Evolutionary conservation across 2,329 filamentous ascomycete genomes (phyloP).

Genomic region (Akanthomyces muscarius): DNA sequence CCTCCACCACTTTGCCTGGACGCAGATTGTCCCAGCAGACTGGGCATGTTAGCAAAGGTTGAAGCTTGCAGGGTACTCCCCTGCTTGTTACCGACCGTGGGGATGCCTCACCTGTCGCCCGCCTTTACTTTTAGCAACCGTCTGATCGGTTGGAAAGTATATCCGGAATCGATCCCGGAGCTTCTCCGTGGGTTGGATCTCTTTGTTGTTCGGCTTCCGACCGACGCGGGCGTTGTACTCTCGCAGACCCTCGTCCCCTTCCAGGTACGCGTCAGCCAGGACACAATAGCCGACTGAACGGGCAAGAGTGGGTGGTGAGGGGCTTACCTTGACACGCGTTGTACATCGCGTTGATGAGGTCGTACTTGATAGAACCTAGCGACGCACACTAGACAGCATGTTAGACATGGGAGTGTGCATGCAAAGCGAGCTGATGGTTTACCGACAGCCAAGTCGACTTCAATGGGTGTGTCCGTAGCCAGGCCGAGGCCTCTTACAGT

Average conservation of each 20-base stretch:
- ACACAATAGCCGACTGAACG: constrained; percentile 6
- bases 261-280: neutral
- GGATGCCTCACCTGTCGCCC: constrained; percentile 50
- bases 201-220: constrained; percentile 26
- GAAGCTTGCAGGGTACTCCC: neutral
- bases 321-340: constrained; percentile 50
- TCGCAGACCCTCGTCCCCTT: constrained; percentile 40
- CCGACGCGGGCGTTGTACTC: constrained; percentile 40
- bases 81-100: constrained; percentile 15
- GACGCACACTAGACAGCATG: constrained; percentile 62
- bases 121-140: constrained; percentile 61
- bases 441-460: constrained; percentile 70
- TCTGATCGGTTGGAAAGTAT: constrained; percentile 75
- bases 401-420: constrained; percentile 8
- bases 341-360: constrained; percentile 58
- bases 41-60: constrained; percentile 43
- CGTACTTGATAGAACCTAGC: constrained; percentile 68
- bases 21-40: constrained; percentile 78
- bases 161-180: constrained; percentile 58
- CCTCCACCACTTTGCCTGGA: constrained; percentile 70
- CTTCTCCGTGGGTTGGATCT: constrained; percentile 22
- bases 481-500: constrained; percentile 64
- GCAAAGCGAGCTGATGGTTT: neutral
- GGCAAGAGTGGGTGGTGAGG: constrained; percentile 16
- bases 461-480: constrained; percentile 48